Conservation (phyloP, 2,329 filamentous ascomycete genomes). For the Botrytis porri region DNA sequence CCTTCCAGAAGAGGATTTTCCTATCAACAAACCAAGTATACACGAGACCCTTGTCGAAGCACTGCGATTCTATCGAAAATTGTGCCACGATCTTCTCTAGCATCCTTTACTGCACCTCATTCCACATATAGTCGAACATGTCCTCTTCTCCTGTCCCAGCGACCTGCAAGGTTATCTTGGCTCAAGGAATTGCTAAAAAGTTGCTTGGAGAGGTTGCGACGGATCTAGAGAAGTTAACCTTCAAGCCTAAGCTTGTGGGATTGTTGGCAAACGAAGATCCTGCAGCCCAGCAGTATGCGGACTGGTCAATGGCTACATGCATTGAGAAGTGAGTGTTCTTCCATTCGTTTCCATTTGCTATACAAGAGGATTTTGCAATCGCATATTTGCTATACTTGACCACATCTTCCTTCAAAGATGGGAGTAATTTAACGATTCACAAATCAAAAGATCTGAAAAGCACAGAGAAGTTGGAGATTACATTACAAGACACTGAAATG, state of each 20-base stretch:
- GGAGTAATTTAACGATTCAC: background rate
- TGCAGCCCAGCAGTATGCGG: conserved; percentile 87
- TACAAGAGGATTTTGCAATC: background rate
- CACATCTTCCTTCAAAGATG: background rate
- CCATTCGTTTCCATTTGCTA: background rate
- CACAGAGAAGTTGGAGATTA: background rate
- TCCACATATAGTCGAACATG: conserved; percentile 13
- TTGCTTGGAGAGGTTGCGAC: conserved; percentile 76
- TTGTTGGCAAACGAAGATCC: conserved; percentile 92
- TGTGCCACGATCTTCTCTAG: background rate
- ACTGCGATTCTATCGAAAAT: background rate
- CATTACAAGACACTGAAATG: background rate
- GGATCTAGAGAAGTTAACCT: conserved; percentile 68
- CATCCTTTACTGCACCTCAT: background rate
- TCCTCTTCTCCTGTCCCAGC: conserved; percentile 22
- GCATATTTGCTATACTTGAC: background rate
- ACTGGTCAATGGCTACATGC: conserved; percentile 96
- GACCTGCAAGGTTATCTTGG: conserved; percentile 90
- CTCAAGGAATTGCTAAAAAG: conserved; percentile 79
- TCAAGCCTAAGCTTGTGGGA: conserved; percentile 77
- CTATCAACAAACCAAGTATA: background rate
- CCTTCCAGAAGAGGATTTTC: background rate
- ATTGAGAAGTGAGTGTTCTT: conserved; percentile 75
- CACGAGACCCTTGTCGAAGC: background rate
- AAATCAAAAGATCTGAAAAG: background rate